phyloP scores from a whole-genome alignment of 1,139 yeast species.

The Yamadazyma spencermartinsiae region DNA sequence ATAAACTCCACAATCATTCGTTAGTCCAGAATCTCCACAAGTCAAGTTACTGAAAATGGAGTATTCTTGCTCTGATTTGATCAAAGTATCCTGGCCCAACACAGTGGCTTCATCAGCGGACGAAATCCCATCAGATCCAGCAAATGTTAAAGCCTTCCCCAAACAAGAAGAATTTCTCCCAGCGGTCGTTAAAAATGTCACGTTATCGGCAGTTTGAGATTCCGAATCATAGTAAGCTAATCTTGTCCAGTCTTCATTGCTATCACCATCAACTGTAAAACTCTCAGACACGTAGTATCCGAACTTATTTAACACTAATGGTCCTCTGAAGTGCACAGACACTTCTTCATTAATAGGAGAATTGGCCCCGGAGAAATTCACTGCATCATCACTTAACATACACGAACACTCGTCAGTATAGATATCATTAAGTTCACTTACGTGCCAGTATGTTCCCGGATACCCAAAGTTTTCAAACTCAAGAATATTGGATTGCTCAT shows the following conservation, averaged over 20 bases:
- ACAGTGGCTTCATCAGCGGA: conserved; percentile 64
- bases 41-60: conserved; percentile 69
- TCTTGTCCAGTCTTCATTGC: conserved; percentile 65
- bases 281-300: conserved; percentile 52
- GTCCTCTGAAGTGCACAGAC: conserved; percentile 94
- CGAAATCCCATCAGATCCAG: conserved; percentile 69
- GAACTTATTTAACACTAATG: conserved; percentile 73
- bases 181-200: conserved; percentile 77
- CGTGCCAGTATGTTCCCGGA: conserved; percentile 74
- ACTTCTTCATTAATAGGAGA: conserved; percentile 88
- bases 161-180: conserved; percentile 77
- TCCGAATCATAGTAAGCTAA: conserved; percentile 64
- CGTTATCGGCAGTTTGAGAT: conserved; percentile 50
- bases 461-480: conserved; percentile 70
- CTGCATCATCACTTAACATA: conserved; percentile 51
- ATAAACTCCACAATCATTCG: conserved; percentile 81
- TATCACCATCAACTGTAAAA: conserved; percentile 33
- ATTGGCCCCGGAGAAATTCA: conserved; percentile 67
- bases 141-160: conserved; percentile 86
- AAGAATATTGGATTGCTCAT: conserved; percentile 26
- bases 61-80: conserved; percentile 74
- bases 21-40: conserved; percentile 53
- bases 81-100: conserved; percentile 56
- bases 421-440: conserved; percentile 53
- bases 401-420: conserved; percentile 60